phyloP scores from a whole-genome alignment of 768 basidiomycete genomes.

The Glaciozyma antarctica region DNA sequence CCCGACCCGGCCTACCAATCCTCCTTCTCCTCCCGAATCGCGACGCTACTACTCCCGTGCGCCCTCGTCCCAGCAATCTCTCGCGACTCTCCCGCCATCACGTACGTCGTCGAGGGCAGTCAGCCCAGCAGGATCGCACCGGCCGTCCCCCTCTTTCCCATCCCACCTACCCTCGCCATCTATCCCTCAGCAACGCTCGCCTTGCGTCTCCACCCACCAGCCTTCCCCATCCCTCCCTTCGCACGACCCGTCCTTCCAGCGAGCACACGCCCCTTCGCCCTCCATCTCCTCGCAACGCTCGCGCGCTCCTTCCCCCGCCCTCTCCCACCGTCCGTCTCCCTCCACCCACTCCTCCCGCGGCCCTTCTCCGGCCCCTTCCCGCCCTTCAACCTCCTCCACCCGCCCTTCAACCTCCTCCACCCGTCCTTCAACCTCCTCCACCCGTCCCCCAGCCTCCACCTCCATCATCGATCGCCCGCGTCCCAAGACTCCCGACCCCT shows the following conservation, averaged over 20 bases:
- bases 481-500: conserved; percentile 9
- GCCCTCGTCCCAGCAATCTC: neutral
- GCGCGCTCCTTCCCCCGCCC: too few species aligned
- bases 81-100: neutral
- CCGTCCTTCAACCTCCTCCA: too few species aligned
- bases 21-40: neutral
- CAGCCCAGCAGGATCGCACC: neutral
- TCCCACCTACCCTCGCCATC: neutral
- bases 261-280: too few species aligned
- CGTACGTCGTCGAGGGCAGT: neutral
- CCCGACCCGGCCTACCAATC: conserved; percentile 1
- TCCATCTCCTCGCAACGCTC: too few species aligned
- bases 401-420: neutral
- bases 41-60: neutral
- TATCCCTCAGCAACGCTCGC: too few species aligned
- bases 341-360: neutral
- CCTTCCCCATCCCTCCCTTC: too few species aligned
- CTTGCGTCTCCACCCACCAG: too few species aligned
- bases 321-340: neutral
- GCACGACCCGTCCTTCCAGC: too few species aligned
- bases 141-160: neutral
- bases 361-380: neutral
- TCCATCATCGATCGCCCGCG: conserved; percentile 8
- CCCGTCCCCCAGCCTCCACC: neutral
- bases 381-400: neutral